Base-by-base conservation (phyloP, 108 stramenopile genomes). In the Epithemia pelagica region DNA sequence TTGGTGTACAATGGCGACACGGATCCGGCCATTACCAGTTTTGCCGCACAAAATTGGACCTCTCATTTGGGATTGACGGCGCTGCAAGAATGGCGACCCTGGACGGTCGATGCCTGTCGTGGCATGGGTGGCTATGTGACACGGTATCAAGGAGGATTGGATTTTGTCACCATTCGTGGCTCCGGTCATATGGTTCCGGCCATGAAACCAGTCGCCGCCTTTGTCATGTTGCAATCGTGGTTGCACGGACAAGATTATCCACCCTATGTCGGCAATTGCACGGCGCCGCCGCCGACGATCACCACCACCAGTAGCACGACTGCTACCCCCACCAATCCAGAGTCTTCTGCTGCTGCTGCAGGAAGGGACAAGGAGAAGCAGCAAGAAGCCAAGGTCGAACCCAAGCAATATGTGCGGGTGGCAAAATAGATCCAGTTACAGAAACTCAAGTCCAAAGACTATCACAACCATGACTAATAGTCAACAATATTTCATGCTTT, bases 1-100 rank as follows among this genome's bases (percentile, higher is more conserved):
- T 59, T 87, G 64, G 74, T 92, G 2, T 92, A 88, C 81, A 89
- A 92, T 67, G 91, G 91, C 22, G 91, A 92, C 65, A 83, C 91
- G 2, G 91, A 92, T 68, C 84, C 86, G 8, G 79, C 82, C 33
- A 82, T 88, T 68, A 87, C 81, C 30, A 77, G 70, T 27, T 84
- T 92, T 71, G 82, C 78, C 7, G 72, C 85, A 8, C 77, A 86
- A 66, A 82, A 87, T 59, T 88, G 87, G 87, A 87, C 86, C 1
- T 64, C 57, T 20, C 27, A 68, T 64, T 53, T 92, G 5, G 85
- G 82, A 20, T 71, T 89, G 10, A 64, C 73, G 1, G 82, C 77
- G 62, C 61, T 29, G 7, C 52, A 78, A 54, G 59, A 68, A 2
- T 87, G 88, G 87, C 52, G 80, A 1, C 80, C 91, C 1, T 92